Evolutionary conservation across 1,139 yeast genomes (phyloP), one percentile per base, ranked within the genome.

Genomic region (Pichia sp.): DNA sequence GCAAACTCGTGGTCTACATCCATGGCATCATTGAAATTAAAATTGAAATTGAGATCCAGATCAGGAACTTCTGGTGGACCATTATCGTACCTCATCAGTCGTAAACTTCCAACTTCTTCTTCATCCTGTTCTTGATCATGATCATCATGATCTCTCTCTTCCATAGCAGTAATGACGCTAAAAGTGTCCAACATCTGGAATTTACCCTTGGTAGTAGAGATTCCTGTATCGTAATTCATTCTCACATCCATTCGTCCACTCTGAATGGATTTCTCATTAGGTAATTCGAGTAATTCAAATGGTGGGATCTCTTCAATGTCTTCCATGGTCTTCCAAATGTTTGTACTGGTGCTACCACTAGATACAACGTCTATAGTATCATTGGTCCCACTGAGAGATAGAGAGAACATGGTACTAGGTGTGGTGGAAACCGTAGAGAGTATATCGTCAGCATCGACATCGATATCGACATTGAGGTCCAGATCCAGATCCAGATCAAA

Each of bases 1-100:
- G 51, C 55, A 41, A 53, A 53, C 28, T 52, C 58, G 32, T 45
- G 32, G 29, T 55, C 56, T 20, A 49, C 53, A 29, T 51, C 31
- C 24, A 34, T 11, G 33, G 9, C 27, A 15, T 15, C 8, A 6
- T 25, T 13, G 17, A 25, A 25, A 11, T n/a, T n/a, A n/a, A n/a
- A n/a, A n/a, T n/a, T n/a, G n/a, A n/a, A n/a, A n/a, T n/a, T n/a
- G n/a, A n/a, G n/a, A n/a, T n/a, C n/a, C n/a, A n/a, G n/a, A n/a
- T n/a, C n/a, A n/a, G n/a, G n/a, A n/a, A n/a, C n/a, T n/a, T n/a
- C n/a, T n/a, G n/a, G n/a, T n/a, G n/a, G n/a, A n/a, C n/a, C n/a
- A n/a, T n/a, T n/a, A n/a, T n/a, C n/a, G n/a, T n/a, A n/a, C n/a
- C n/a, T n/a, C n/a, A n/a, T n/a, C n/a, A n/a, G n/a, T n/a, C n/a